phyloP scores from a whole-genome alignment of 1,139 yeast species.

The Diutina siamensis region DNA sequence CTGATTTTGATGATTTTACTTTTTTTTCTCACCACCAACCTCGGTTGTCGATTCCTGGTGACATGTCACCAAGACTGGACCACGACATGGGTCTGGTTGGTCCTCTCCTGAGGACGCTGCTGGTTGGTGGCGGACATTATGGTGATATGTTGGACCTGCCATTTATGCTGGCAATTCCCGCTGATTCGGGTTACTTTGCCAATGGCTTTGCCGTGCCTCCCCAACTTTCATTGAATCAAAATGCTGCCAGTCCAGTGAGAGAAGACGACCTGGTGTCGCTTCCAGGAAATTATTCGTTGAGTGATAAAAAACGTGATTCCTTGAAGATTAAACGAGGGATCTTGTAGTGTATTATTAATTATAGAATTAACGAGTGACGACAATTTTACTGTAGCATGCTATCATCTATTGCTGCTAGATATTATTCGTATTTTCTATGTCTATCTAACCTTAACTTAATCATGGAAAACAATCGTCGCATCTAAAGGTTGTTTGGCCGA shows the following conservation, averaged over 20 bases:
- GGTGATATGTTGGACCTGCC: constrained; percentile 3
- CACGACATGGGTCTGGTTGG: not conserved
- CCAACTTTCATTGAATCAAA: not conserved
- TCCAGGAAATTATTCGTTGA: constrained; percentile 18
- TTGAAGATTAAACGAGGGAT: constrained; percentile 38
- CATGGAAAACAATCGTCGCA: not conserved
- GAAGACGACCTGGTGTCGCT: not conserved
- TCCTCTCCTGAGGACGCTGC: not conserved
- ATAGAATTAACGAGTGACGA: not conserved
- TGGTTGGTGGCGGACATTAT: not conserved
- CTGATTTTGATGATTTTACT: constrained; percentile 16
- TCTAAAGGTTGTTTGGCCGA: constrained; percentile 3
- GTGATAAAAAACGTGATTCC: constrained; percentile 38
- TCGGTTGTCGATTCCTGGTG: not conserved
- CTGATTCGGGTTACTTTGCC: not conserved
- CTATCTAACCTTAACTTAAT: too few species aligned
- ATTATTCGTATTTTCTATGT: too few species aligned
- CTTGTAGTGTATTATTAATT: constrained; percentile 13
- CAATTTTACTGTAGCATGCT: too few species aligned
- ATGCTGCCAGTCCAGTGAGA: not conserved
- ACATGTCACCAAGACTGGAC: not conserved
- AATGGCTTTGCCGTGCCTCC: constrained; percentile 1
- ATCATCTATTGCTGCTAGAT: too few species aligned
- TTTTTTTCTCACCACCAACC: constrained; percentile 1
- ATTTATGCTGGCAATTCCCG: constrained; percentile 1